These are phyloP conservation scores for Russula griseocarnosa DNA, from an alignment of 768 basidiomycete species.

Conservation along the genomic window DNA sequence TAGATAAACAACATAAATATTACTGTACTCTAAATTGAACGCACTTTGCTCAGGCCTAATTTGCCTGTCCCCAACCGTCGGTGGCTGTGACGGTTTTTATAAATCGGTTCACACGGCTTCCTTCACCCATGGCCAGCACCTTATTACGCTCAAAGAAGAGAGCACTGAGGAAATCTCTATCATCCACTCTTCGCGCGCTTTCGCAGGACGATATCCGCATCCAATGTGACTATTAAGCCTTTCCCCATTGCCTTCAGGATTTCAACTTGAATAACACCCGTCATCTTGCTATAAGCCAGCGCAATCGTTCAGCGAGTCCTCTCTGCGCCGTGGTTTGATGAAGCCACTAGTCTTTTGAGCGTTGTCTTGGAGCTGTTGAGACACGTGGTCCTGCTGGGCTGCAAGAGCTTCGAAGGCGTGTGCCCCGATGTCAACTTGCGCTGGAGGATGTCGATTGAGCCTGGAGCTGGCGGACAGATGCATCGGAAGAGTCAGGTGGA, in stretches of 20 bases:
- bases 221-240: slow-evolving; percentile 48
- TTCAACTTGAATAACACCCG: slow-evolving; percentile 10
- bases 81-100: too few relatives aligned
- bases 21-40: neutral
- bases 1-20: neutral
- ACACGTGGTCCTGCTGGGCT: too few relatives aligned
- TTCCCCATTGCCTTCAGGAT: neutral
- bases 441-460: too few relatives aligned
- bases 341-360: too few relatives aligned
- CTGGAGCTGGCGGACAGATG: too few relatives aligned
- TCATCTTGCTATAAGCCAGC: slow-evolving; percentile 37
- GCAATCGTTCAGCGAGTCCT: slow-evolving; percentile 48
- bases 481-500: too few relatives aligned
- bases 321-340: slow-evolving; percentile 48
- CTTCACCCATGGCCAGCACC: neutral
- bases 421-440: too few relatives aligned
- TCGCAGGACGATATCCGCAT: slow-evolving; percentile 44
- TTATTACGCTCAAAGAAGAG: slow-evolving; percentile 44
- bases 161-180: slow-evolving; percentile 50
- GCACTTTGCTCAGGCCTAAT: too few relatives aligned
- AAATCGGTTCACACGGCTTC: neutral
- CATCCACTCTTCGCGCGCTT: slow-evolving; percentile 44
- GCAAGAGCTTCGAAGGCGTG: too few relatives aligned
- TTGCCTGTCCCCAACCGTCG: too few relatives aligned
- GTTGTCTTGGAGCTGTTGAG: too few relatives aligned